Conservation (phyloP, 2,329 filamentous ascomycete genomes). For the Xylaria sp. region DNA sequence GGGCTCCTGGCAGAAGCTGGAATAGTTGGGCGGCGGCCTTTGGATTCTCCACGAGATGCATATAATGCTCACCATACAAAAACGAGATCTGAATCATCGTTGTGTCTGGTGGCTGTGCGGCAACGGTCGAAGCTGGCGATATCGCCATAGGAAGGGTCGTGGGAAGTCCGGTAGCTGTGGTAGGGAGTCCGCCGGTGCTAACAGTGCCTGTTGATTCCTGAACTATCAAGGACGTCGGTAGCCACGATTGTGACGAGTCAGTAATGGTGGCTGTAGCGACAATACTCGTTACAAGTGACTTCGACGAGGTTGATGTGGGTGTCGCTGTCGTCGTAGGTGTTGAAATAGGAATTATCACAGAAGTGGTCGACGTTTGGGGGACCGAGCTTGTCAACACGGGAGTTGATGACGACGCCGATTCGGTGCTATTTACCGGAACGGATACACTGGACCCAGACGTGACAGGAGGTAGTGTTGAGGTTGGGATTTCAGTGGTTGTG, state of each 20-base stretch:
- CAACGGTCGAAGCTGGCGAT: conserved; percentile 70
- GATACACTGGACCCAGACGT: conserved; percentile 27
- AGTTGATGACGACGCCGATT: neutral
- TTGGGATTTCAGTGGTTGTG: conserved; percentile 24
- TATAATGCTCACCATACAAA: conserved; percentile 81
- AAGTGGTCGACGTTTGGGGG: conserved; percentile 30
- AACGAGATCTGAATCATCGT: conserved; percentile 88
- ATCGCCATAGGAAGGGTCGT: conserved; percentile 79
- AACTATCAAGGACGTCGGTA: conserved; percentile 71
- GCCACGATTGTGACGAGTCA: conserved; percentile 58
- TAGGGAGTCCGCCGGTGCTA: conserved; percentile 53
- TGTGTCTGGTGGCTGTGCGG: conserved; percentile 68
- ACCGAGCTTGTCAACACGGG: conserved; percentile 24
- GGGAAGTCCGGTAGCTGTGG: conserved; percentile 67
- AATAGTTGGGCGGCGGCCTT: conserved; percentile 88
- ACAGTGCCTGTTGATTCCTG: conserved; percentile 58
- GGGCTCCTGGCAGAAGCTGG: conserved; percentile 75
- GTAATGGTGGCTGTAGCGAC: conserved; percentile 57
- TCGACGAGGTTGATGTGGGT: conserved; percentile 36
- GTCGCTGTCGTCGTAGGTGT: conserved; percentile 28
- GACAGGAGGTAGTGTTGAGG: conserved; percentile 14
- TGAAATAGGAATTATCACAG: conserved; percentile 28
- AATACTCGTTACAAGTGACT: conserved; percentile 52
- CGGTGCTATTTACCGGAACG: conserved; percentile 27
- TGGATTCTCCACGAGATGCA: conserved; percentile 78